A percentile compares a stretch with the other conserved stretches of the same genome.
Evolutionary conservation across 1,284 basidiomycete genomes (phyloP).

Genomic region (Pseudozyma sp.): DNA sequence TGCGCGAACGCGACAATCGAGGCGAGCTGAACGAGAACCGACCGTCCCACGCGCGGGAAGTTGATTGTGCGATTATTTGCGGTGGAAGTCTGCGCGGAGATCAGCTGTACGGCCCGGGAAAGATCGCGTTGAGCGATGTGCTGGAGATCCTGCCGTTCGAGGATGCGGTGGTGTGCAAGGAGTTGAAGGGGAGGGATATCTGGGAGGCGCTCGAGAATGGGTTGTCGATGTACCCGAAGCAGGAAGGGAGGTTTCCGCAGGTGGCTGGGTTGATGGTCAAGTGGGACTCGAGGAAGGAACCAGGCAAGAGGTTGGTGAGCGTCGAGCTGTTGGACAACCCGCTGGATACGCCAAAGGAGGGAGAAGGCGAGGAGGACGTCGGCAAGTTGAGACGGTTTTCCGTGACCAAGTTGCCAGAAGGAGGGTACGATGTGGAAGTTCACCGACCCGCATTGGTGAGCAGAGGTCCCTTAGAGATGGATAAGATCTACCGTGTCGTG

Average conservation of each 20-base stretch:
- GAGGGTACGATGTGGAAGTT: conserved; percentile 48
- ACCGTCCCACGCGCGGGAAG: conserved; percentile 33
- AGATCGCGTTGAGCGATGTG: conserved; percentile 83
- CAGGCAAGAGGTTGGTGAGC: conserved; percentile 53
- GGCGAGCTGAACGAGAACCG: conserved; percentile 62
- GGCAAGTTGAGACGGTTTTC: conserved; percentile 30
- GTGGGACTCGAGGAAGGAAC: conserved; percentile 80
- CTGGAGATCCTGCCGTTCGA: conserved; percentile 90
- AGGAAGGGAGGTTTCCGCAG: conserved; percentile 92
- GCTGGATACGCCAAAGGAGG: conserved; percentile 16
- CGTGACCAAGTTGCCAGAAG: conserved; percentile 29
- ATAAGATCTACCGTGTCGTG: conserved; percentile 76
- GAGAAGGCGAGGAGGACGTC: conserved; percentile 10
- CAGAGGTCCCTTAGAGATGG: conserved; percentile 42
- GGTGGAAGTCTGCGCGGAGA: conserved; percentile 85
- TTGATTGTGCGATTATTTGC: conserved; percentile 56
- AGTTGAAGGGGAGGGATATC: conserved; percentile 82
- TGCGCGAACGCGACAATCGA: conserved; percentile 72
- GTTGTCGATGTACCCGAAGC: conserved; percentile 83
- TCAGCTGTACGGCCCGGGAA: conserved; percentile 79
- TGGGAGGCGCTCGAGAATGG: conserved; percentile 85
- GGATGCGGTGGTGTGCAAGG: conserved; percentile 82
- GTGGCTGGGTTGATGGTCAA: conserved; percentile 85
- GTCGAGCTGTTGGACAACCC: conserved; percentile 55
- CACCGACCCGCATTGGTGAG: conserved; percentile 40